These are phyloP conservation scores for Trichosporon sp. DNA, from an alignment of 1,284 basidiomycete genomes.

Conservation along the genomic window DNA sequence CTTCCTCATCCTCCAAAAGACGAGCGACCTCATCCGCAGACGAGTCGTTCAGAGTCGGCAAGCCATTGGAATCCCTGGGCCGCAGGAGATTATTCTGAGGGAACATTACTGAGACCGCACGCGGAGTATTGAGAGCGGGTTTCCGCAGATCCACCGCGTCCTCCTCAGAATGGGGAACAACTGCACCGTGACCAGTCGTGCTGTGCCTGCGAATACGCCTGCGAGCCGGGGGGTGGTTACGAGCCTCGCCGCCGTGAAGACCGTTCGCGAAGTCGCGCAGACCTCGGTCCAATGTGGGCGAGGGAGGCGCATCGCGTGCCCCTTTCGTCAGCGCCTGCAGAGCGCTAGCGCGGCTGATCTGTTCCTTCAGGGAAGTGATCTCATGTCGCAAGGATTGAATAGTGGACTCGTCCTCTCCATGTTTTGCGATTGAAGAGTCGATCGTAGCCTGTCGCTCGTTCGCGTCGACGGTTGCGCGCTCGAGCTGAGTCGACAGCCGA, in stretches of 20 bases:
- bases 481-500: conserved; percentile 76
- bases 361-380: conserved; percentile 86
- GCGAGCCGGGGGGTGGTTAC: conserved; percentile 50
- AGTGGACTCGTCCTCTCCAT: conserved; percentile 77
- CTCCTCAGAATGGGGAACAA: conserved; percentile 23
- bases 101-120: conserved; percentile 88
- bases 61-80: conserved; percentile 68
- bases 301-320: conserved; percentile 64
- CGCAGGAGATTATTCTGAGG: conserved; percentile 68
- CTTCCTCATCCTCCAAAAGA: conserved; percentile 87
- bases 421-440: conserved; percentile 60
- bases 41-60: conserved; percentile 78
- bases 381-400: conserved; percentile 89
- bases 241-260: conserved; percentile 60
- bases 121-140: conserved; percentile 72
- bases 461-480: conserved; percentile 62
- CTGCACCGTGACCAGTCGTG: conserved; percentile 41
- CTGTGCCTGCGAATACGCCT: conserved; percentile 60
- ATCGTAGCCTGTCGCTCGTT: conserved; percentile 73
- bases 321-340: conserved; percentile 75
- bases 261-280: conserved; percentile 63
- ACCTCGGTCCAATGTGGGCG: conserved; percentile 64
- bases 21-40: conserved; percentile 93
- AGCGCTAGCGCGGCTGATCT: conserved; percentile 90
- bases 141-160: conserved; percentile 60